Percentiles rank a stretch among this genome's conserved stretches.
phyloP scores from a whole-genome alignment of 257 asterid species.

The Ilex aquifolium region DNA sequence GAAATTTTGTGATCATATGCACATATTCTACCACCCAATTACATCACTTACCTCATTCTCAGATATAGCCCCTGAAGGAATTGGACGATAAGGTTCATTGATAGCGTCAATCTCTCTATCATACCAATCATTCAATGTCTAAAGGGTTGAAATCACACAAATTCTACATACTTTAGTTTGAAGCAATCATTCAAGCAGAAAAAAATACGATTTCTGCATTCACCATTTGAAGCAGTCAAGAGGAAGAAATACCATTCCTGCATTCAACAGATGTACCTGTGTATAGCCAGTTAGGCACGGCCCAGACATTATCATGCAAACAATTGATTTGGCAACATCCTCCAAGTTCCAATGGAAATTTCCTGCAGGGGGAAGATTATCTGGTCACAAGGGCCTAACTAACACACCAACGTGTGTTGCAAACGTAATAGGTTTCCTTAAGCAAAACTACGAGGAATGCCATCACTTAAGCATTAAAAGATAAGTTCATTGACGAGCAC shows the following conservation, averaged over 20 bases:
- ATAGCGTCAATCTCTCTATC: slow-evolving; percentile 96
- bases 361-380: slow-evolving; percentile 28
- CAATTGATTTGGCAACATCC: slow-evolving; percentile 80
- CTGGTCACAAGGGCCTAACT: background rate
- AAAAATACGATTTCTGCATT: slow-evolving; percentile 5
- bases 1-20: slow-evolving; percentile 3
- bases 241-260: slow-evolving; percentile 4
- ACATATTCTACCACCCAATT: slow-evolving; percentile 11
- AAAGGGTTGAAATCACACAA: slow-evolving; percentile 14
- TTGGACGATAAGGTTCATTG: slow-evolving; percentile 95
- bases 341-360: slow-evolving; percentile 87
- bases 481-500: background rate
- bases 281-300: slow-evolving; percentile 94
- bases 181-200: slow-evolving; percentile 12
- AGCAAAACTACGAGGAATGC: background rate
- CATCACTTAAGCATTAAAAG: background rate
- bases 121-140: slow-evolving; percentile 96
- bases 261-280: slow-evolving; percentile 46
- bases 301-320: slow-evolving; percentile 94
- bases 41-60: slow-evolving; percentile 59
- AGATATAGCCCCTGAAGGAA: slow-evolving; percentile 86
- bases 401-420: background rate
- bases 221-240: background rate
- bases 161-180: slow-evolving; percentile 10
- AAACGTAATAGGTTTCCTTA: no score